A percentile compares a stretch with the other conserved stretches of the same genome.
Evolutionary conservation across 768 basidiomycete species (phyloP).

Genomic region (Lactarius vividus): DNA sequence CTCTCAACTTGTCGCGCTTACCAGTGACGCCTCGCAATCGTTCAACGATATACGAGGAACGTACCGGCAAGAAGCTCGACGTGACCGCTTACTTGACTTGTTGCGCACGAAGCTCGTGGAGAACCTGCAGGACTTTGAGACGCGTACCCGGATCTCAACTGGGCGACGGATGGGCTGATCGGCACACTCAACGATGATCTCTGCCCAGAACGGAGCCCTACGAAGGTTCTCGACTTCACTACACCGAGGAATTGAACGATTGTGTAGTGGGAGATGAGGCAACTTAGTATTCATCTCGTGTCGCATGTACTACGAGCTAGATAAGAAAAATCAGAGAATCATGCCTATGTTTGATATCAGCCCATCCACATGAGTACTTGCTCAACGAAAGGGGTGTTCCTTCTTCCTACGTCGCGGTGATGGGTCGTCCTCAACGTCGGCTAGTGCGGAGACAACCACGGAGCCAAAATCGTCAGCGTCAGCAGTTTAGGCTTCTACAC

Average conservation of each 20-base stretch:
- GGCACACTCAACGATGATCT: conserved; percentile 22
- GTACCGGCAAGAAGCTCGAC: conserved; percentile 23
- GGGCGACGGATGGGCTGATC: conserved; percentile 14
- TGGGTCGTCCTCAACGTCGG: conserved; percentile 43
- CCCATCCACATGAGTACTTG: too few relatives aligned
- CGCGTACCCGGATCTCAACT: conserved; percentile 12
- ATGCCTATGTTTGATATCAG: neutral
- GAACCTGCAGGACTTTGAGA: conserved; percentile 24
- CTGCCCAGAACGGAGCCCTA: conserved; percentile 29
- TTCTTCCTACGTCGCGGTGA: too few relatives aligned
- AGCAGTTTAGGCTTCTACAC: conserved; percentile 31
- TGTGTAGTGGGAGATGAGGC: neutral
- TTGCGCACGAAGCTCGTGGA: conserved; percentile 17
- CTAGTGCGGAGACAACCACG: conserved; percentile 45
- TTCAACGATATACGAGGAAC: conserved; percentile 28
- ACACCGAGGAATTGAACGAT: conserved; percentile 4
- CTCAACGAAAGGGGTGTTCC: too few relatives aligned
- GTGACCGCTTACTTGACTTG: conserved; percentile 14
- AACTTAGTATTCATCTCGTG: too few relatives aligned
- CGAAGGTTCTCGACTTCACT: conserved; percentile 21
- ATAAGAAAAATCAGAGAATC: neutral
- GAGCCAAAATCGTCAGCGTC: conserved; percentile 17
- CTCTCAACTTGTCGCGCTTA: neutral
- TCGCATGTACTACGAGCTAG: neutral
- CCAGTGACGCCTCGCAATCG: conserved; percentile 3